phyloP scores from a whole-genome alignment of 805 yeast genomes.

The Lipomyces chichibuensis region DNA sequence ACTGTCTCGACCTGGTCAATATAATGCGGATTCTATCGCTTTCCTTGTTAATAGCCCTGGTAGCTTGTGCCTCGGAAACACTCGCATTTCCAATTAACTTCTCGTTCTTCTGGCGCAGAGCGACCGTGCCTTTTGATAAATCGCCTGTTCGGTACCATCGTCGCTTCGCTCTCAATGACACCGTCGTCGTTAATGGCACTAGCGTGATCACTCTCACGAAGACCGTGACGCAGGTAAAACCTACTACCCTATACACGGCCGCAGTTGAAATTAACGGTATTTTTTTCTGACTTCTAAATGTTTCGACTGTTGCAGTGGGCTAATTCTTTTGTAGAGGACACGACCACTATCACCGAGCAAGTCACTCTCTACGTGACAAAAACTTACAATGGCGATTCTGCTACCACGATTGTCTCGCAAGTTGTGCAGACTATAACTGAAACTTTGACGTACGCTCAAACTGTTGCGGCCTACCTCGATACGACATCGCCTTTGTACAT shows the following conservation, averaged over 20 bases:
- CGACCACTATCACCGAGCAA: constrained; percentile 14
- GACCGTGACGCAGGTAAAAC: background rate
- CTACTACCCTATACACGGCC: constrained; percentile 7
- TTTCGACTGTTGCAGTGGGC: background rate
- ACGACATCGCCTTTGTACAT: constrained; percentile 13
- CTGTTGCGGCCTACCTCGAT: constrained; percentile 12
- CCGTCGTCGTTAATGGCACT: background rate
- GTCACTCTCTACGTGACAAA: constrained; percentile 14
- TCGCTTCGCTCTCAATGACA: background rate
- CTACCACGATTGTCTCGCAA: constrained; percentile 9
- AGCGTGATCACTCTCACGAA: background rate
- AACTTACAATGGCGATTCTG: constrained; percentile 1
- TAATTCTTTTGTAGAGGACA: constrained; percentile 2
- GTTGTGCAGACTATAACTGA: constrained; percentile 7
- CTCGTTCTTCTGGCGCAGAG: background rate
- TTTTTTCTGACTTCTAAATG: background rate
- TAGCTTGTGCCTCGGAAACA: background rate
- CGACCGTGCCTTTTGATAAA: background rate
- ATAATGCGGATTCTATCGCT: background rate
- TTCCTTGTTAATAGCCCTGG: background rate
- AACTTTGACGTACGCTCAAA: constrained; percentile 11
- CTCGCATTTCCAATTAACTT: background rate
- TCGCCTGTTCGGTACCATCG: background rate
- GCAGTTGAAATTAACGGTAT: constrained; percentile 10
- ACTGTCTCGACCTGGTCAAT: background rate